Evolutionary conservation across 495 filamentous ascomycete species (phyloP), one percentile per base, ranked within the genome.

Genomic region (Immersiella caudata): DNA sequence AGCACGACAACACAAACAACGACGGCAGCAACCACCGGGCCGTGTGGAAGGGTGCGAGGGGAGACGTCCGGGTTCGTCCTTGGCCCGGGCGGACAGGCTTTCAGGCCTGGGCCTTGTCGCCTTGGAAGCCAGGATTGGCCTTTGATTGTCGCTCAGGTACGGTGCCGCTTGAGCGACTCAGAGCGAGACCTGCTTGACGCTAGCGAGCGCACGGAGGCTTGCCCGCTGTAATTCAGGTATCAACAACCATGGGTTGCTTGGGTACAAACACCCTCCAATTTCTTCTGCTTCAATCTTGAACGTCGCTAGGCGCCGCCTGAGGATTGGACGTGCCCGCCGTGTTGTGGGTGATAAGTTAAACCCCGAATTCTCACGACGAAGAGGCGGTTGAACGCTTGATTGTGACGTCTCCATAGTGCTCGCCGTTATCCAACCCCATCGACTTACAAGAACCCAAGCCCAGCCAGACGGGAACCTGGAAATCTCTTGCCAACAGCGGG

Each of bases 131-230:
- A 67, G 71, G 73, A 73, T 73, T 73, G 70, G 71, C 54, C 63
- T 68, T 65, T 63, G 69, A 73, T 69, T 67, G 68, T 71, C 63
- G 65, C 70, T 74, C 70, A 71, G 71, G 69, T 71, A 67, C 58
- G 69, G 62, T 46, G 54, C 64, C 63, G 36, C 51, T 61, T 67
- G 62, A 69, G 67, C 67, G 66, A 65, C 68, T 69, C 67, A 70
- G 68, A 69, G 69, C 65, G 67, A 71, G 67, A 73, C 70, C 40
- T 72, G 67, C 69, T 64, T 70, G 70, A 60, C 67, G 64, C 71
- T 70, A 74, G 69, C 65, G 63, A 67, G 71, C 61, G 71, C 69
- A 70, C 69, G 69, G 67, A 60, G 58, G 62, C 46, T 67, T 62
- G 59, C 58, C 62, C 69, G 68, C 67, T 68, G 65, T 70, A 69